Conservation (phyloP, 2,329 filamentous ascomycete species). For the Trichoderma sp. region DNA sequence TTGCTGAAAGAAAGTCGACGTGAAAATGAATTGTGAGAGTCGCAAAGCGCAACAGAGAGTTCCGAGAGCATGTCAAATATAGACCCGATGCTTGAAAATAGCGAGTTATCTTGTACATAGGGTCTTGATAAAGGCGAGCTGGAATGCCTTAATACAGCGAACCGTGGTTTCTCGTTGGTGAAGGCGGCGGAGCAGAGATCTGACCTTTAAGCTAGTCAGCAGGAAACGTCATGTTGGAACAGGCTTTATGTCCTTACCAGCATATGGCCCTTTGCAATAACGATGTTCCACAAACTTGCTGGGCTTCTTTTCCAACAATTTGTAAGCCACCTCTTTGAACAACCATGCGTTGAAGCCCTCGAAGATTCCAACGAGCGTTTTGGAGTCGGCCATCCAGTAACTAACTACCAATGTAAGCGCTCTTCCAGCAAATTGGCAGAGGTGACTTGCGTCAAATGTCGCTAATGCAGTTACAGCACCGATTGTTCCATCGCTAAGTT, state of each 20-base stretch:
- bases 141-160: neutral
- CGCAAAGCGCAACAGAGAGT: neutral
- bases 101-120: neutral
- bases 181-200: neutral
- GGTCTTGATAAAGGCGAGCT: neutral
- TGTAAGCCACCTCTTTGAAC: neutral
- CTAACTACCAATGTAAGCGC: neutral
- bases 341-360: neutral
- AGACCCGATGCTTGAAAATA: neutral
- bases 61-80: neutral
- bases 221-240: neutral
- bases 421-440: neutral
- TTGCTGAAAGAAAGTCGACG: neutral
- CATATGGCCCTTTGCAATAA: neutral
- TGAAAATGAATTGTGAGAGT: neutral
- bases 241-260: neutral
- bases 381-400: neutral
- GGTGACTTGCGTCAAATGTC: neutral
- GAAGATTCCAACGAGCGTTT: neutral
- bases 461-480: neutral
- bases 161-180: neutral
- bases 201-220: neutral
- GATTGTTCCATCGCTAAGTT: neutral
- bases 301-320: neutral
- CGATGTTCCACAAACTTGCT: neutral